Evolutionary conservation across 495 filamentous ascomycete genomes (phyloP), one percentile per base, ranked within the genome.

Genomic region (Arthonia radiata): DNA sequence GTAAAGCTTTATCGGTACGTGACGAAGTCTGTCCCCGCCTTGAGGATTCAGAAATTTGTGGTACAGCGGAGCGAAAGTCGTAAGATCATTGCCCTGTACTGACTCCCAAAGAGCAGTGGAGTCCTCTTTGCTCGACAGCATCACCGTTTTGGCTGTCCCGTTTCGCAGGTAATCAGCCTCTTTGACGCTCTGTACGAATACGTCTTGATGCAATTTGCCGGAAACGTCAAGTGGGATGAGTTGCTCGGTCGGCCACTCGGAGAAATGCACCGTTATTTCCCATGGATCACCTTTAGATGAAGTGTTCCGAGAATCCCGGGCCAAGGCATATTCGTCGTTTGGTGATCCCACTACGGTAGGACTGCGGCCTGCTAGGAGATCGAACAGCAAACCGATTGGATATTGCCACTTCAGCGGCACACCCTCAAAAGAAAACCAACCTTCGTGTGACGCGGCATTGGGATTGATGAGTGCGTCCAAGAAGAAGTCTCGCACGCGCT

Each of bases 141-240:
- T 94, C 32, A 94, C 82, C 18, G 68, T 71, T 42, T 82, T 81
- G n/a, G 81, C 83, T 8, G 70, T 90, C 12, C 86, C 81, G 32
- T 90, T 81, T 18, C 86, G 66, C 17, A 92, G 53, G 38, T 80
- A 91, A 42, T 92, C 83, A 12, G 86, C 89, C 58, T 91, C 83
- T 47, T 94, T 99, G 32, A 89, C 78, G 34, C 67, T 73, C 38
- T 97, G 92, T 35, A 89, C 77, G 43, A 80, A 94, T 0, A 80
- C 72, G 44, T 94, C 86, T 30, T 73, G 67, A 39, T 63, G 52
- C 18, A 64, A 53, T 40, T 61, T 59, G 6, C 65, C 65, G 10
- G 64, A 50, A 1, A 45, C 46, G 37, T 78, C 72, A 10, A 71
- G 57, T 10, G 55, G 58, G 18, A 77, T 60, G 15, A 78, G 57